Evolutionary conservation across 805 yeast species (phyloP).

Genomic region (Zygosaccharomyces kombuchaensis): DNA sequence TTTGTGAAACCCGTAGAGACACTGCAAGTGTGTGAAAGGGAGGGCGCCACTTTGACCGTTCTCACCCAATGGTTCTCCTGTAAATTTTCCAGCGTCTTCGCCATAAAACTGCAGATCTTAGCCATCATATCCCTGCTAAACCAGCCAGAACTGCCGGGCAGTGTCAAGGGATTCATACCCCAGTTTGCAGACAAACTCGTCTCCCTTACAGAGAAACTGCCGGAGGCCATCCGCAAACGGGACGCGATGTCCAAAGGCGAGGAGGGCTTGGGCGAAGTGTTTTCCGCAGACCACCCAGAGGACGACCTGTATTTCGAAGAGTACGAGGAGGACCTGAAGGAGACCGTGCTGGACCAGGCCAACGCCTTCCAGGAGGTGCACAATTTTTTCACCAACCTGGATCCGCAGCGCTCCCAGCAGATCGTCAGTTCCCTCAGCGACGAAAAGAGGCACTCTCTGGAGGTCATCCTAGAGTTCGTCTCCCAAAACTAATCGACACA

Average conservation of each 20-base stretch:
- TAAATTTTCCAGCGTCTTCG: constrained; percentile 63
- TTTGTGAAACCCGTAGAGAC: constrained; percentile 58
- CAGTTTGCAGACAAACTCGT: constrained; percentile 52
- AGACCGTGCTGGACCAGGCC: constrained; percentile 72
- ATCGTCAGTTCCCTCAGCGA: constrained; percentile 29
- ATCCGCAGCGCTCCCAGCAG: constrained; percentile 43
- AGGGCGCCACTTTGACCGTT: constrained; percentile 44
- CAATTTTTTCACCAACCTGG: constrained; percentile 46
- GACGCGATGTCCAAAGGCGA: constrained; percentile 57
- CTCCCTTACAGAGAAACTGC: constrained; percentile 53
- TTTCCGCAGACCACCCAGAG: constrained; percentile 17
- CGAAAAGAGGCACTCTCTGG: constrained; percentile 30
- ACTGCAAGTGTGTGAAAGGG: constrained; percentile 46
- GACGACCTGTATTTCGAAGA: constrained; percentile 52
- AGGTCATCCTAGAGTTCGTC: constrained; percentile 33
- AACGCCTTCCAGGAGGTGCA: constrained; percentile 66
- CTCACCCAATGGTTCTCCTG: constrained; percentile 63
- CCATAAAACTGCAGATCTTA: constrained; percentile 65
- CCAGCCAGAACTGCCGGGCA: constrained; percentile 39
- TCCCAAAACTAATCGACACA: constrained; percentile 18
- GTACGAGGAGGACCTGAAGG: constrained; percentile 74
- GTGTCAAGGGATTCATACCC: constrained; percentile 37
- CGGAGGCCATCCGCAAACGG: constrained; percentile 64
- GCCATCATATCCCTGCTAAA: constrained; percentile 55
- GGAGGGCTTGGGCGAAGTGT: constrained; percentile 32